These are phyloP conservation scores for Strobilomyces dryophilus DNA, from an alignment of 768 basidiomycete genomes.

Conservation along the genomic window DNA sequence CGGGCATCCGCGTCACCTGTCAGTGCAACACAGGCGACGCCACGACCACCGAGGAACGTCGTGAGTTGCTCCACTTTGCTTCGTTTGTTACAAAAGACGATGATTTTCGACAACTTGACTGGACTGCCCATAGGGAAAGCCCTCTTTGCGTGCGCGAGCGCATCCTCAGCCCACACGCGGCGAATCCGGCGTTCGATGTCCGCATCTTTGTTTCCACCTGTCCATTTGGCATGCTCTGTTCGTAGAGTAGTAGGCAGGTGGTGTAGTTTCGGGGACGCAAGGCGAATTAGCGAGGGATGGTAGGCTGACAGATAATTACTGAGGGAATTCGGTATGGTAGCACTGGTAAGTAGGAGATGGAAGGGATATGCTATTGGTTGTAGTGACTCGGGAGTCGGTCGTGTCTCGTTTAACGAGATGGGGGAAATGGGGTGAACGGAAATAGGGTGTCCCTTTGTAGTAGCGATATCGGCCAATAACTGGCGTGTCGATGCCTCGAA, in stretches of 20 bases:
- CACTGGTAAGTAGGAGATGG: conserved; percentile 77
- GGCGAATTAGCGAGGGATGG: conserved; percentile 63
- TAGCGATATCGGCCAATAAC: conserved; percentile 66
- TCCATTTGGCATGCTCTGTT: conserved; percentile 71
- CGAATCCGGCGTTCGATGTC: conserved; percentile 76
- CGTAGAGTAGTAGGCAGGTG: conserved; percentile 66
- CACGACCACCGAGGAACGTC: conserved; percentile 52
- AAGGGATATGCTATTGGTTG: conserved; percentile 56
- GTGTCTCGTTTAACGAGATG: conserved; percentile 11
- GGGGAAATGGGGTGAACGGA: conserved; percentile 16
- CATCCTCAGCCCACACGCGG: conserved; percentile 71
- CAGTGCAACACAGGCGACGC: conserved; percentile 59
- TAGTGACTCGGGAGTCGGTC: conserved; percentile 4
- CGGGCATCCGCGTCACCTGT: conserved; percentile 59
- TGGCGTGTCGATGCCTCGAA: conserved; percentile 71
- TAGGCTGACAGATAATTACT: conserved; percentile 56
- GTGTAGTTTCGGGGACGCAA: conserved; percentile 79
- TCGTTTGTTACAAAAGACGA: conserved; percentile 82
- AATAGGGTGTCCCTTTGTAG: conserved; percentile 43
- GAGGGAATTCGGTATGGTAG: conserved; percentile 81
- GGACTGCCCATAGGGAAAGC: conserved; percentile 17
- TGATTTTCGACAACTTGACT: conserved; percentile 53
- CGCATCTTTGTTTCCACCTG: conserved; percentile 74
- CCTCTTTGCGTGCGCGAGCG: conserved; percentile 30
- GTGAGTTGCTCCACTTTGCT: conserved; percentile 62